Percentiles rank a stretch among this genome's conserved stretches.
These are phyloP conservation scores for Fusarium succisae DNA, from an alignment of 2,329 filamentous ascomycete genomes.

Conservation along the genomic window DNA sequence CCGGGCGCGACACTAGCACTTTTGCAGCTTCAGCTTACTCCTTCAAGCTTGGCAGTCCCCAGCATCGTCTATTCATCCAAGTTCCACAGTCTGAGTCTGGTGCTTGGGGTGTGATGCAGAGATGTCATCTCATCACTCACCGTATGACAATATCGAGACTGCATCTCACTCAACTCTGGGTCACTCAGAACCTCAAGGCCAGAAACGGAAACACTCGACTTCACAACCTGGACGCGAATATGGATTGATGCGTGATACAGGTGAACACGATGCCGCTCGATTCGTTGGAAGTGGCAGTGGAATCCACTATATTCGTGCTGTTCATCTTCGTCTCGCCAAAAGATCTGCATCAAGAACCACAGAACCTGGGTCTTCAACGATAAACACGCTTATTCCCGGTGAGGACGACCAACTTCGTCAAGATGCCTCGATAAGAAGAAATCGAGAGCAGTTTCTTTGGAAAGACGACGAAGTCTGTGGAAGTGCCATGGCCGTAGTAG, in stretches of 20 bases:
- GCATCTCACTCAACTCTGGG: constrained; percentile 37
- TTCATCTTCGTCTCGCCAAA: constrained; percentile 57
- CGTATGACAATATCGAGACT: constrained; percentile 43
- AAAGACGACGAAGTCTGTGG: constrained; percentile 46
- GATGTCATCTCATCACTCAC: constrained; percentile 45
- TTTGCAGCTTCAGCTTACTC: background rate
- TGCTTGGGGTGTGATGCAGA: background rate
- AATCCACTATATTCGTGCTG: constrained; percentile 67
- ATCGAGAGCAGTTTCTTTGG: constrained; percentile 45
- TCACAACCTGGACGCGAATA: constrained; percentile 45
- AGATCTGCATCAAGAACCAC: constrained; percentile 35
- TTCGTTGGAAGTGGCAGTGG: constrained; percentile 68
- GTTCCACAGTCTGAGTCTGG: background rate
- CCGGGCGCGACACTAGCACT: constrained; percentile 25
- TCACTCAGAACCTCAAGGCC: constrained; percentile 28
- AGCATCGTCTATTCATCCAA: background rate
- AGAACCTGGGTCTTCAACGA: constrained; percentile 10
- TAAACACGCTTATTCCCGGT: constrained; percentile 59
- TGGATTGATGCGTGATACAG: constrained; percentile 60
- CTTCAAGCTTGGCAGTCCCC: background rate
- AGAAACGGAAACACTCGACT: constrained; percentile 45
- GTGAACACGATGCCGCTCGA: constrained; percentile 57
- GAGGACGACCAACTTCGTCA: constrained; percentile 62
- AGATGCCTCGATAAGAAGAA: constrained; percentile 10
- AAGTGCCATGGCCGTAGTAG: constrained; percentile 9